A percentile compares a stretch with the other conserved stretches of the same genome.
Evolutionary conservation across 176 grass and related monocot genomes (phyloP).

Genomic region (Oryza australiensis): DNA sequence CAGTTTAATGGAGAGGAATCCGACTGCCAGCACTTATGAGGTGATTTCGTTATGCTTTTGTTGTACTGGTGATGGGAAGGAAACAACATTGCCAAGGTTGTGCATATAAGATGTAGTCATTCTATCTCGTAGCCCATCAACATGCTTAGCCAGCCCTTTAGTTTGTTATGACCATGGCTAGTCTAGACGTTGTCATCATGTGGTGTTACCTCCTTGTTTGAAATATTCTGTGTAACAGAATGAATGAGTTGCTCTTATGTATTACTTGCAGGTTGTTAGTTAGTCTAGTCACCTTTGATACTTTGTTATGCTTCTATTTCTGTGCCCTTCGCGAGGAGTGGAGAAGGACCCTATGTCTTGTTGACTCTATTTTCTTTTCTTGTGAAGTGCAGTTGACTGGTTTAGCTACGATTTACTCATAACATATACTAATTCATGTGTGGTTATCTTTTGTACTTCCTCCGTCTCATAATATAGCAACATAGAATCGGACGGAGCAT

Average conservation of each 20-base stretch:
- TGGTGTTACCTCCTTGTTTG: neutral
- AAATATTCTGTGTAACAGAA: neutral
- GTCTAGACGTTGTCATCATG: neutral
- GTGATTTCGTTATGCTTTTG: slow-evolving; percentile 24
- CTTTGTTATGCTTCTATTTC: neutral
- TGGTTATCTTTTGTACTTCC: neutral
- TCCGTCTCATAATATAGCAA: too few species aligned
- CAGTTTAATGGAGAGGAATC: slow-evolving; percentile 35
- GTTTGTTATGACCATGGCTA: neutral
- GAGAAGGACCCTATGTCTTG: neutral
- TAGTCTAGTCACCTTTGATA: neutral
- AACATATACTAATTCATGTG: neutral
- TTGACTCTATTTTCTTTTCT: neutral
- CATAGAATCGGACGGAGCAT: too few species aligned
- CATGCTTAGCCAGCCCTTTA: slow-evolving; percentile 13
- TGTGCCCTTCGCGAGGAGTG: neutral
- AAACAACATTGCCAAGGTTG: neutral
- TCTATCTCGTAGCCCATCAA: neutral
- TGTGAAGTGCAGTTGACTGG: neutral
- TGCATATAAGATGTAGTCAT: neutral
- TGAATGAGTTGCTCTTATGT: neutral
- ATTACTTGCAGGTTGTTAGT: neutral
- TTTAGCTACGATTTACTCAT: neutral
- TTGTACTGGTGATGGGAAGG: neutral
- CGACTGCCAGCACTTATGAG: slow-evolving; percentile 25